phyloP scores from a whole-genome alignment of 2,329 filamentous ascomycete species.

The Verticillium longisporum region DNA sequence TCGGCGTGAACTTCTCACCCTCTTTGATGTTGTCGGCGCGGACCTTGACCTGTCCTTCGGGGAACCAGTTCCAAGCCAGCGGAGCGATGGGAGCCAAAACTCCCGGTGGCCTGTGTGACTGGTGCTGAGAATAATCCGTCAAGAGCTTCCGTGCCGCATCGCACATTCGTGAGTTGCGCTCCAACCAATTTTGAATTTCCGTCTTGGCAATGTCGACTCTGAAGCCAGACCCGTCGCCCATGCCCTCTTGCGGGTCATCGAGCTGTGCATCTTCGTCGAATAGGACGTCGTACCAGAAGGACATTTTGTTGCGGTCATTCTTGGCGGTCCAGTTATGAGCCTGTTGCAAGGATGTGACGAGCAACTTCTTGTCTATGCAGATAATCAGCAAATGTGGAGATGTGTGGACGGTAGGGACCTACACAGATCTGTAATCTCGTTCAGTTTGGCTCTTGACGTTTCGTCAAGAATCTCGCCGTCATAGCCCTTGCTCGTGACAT shows the following conservation, averaged over 20 bases:
- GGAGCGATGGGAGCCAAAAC: conserved; percentile 42
- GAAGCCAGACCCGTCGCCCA: conserved; percentile 46
- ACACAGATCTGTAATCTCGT: conserved; percentile 61
- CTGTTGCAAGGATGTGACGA: conserved; percentile 60
- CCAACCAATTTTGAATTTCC: conserved; percentile 57
- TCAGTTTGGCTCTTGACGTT: conserved; percentile 46
- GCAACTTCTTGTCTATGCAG: conserved; percentile 52
- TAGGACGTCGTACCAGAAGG: conserved; percentile 60
- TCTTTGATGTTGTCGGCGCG: conserved; percentile 26
- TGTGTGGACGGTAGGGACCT: conserved; percentile 19
- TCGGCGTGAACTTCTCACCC: conserved; percentile 35
- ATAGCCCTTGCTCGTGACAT: conserved; percentile 61
- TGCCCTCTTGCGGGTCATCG: conserved; percentile 41
- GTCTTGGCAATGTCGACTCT: conserved; percentile 50
- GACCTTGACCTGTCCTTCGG: conserved; percentile 26
- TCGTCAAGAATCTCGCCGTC: conserved; percentile 58
- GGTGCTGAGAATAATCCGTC: conserved; percentile 44
- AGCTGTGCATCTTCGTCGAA: conserved; percentile 50
- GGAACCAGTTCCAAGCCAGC: conserved; percentile 50
- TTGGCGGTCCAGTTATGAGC: conserved; percentile 65
- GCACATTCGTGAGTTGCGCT: conserved; percentile 53
- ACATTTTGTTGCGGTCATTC: conserved; percentile 64
- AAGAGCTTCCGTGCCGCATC: conserved; percentile 47
- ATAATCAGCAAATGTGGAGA: not conserved
- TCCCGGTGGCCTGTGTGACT: conserved; percentile 41